A percentile compares a stretch with the other conserved stretches of the same genome.
These are phyloP conservation scores for Umbellularia californica DNA, from an alignment of 164 flowering plant genomes.

Conservation along the genomic window DNA sequence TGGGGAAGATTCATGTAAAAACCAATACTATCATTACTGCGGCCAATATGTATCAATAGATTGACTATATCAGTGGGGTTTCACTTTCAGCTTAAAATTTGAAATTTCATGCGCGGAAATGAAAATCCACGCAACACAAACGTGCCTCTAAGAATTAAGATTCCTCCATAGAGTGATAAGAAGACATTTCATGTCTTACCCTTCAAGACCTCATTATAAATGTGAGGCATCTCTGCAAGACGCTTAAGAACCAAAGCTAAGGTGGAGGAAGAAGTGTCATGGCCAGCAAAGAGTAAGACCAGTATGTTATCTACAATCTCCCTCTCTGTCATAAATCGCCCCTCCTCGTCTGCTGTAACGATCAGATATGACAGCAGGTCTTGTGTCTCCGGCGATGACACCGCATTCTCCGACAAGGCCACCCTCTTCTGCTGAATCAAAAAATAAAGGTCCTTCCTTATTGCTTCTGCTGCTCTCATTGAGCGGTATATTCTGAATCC, in stretches of 20 bases:
- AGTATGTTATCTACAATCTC: slow-evolving; percentile 56
- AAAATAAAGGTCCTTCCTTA: slow-evolving; percentile 26
- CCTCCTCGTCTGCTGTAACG: slow-evolving; percentile 14
- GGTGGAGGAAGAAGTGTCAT: slow-evolving; percentile 49
- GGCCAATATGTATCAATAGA: no score
- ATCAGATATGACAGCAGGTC: slow-evolving; percentile 23
- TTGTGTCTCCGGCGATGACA: slow-evolving; percentile 6
- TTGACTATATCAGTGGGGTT: no score
- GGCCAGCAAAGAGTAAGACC: slow-evolving; percentile 51
- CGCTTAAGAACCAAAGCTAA: slow-evolving; percentile 44
- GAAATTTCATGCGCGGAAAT: no score
- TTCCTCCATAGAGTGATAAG: not conserved
- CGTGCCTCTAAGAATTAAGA: no score
- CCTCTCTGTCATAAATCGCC: slow-evolving; percentile 36
- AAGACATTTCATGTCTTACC: slow-evolving; percentile 9
- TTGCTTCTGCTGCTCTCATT: slow-evolving; percentile 13
- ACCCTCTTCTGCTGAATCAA: slow-evolving; percentile 10
- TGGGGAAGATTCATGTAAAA: no score
- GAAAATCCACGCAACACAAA: no score
- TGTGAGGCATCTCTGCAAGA: slow-evolving; percentile 22
- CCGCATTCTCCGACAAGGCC: slow-evolving; percentile 14
- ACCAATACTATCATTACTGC: no score
- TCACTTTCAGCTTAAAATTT: no score
- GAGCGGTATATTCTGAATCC: slow-evolving; percentile 33
- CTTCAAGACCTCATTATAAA: slow-evolving; percentile 16